These are phyloP conservation scores for Plasmodium chabaudi DNA, from an alignment of 169 alveolate genomes.

Conservation along the genomic window DNA sequence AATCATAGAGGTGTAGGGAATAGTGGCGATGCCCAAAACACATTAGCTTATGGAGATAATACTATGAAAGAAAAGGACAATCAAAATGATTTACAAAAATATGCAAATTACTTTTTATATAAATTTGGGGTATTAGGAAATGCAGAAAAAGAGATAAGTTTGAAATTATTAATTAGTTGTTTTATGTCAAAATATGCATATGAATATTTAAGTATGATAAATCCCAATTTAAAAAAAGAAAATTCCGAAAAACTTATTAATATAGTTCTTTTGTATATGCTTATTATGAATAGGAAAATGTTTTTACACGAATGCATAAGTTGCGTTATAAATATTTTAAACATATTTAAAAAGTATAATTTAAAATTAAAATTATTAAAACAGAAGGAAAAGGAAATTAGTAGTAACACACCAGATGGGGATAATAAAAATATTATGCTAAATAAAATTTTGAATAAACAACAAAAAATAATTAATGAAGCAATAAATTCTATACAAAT, in stretches of 20 bases:
- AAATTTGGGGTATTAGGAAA: slow-evolving; percentile 73
- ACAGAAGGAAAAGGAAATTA: slow-evolving; percentile 54
- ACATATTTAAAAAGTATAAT: slow-evolving; percentile 68
- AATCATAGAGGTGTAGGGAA: neutral
- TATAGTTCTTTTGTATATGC: slow-evolving; percentile 60
- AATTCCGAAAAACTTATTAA: slow-evolving; percentile 58
- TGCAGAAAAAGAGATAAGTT: slow-evolving; percentile 71
- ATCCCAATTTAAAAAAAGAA: slow-evolving; percentile 51
- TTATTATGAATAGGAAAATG: slow-evolving; percentile 70
- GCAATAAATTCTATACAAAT: slow-evolving; percentile 66
- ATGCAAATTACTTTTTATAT: slow-evolving; percentile 16
- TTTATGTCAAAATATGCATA: slow-evolving; percentile 76
- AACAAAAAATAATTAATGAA: slow-evolving; percentile 68
- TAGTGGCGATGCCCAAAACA: neutral
- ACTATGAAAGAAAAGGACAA: neutral
- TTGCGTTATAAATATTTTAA: slow-evolving; percentile 59
- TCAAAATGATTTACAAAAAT: neutral
- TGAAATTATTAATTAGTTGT: slow-evolving; percentile 69
- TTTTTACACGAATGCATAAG: slow-evolving; percentile 73
- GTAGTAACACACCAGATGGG: neutral
- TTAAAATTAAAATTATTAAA: slow-evolving; percentile 61
- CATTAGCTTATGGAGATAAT: neutral
- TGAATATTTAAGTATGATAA: slow-evolving; percentile 70
- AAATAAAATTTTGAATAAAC: slow-evolving; percentile 28
- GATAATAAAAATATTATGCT: neutral